These are phyloP conservation scores for Colletotrichum plurivorum DNA, from an alignment of 2,329 filamentous ascomycete species.

Conservation along the genomic window DNA sequence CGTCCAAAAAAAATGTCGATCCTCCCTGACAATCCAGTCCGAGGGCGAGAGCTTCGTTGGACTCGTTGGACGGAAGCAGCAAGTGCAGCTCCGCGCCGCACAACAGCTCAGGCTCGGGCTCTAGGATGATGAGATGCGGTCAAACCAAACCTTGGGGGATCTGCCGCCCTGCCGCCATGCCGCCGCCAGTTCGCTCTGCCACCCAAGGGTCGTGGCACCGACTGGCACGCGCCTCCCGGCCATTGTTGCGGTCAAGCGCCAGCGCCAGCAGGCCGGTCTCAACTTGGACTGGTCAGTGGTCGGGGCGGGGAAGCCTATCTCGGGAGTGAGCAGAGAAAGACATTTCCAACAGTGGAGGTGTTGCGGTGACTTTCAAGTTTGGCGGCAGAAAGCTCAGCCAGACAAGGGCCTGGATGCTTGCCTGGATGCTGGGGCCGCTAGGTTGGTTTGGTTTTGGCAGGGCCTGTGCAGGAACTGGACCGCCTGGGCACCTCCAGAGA, in stretches of 20 bases:
- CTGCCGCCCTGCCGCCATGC: conserved; percentile 28
- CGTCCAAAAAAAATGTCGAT: conserved; percentile 31
- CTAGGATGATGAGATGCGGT: conserved; percentile 25
- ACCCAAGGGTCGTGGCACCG: conserved; percentile 22
- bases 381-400: neutral
- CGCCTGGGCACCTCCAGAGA: neutral
- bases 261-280: conserved; percentile 29
- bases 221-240: conserved; percentile 39
- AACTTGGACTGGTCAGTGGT: conserved; percentile 41
- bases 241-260: conserved; percentile 40
- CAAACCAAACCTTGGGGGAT: conserved; percentile 25
- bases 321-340: neutral
- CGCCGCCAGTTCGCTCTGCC: neutral
- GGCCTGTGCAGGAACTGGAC: conserved; percentile 35
- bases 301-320: conserved; percentile 29
- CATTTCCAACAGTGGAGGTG: too few species aligned
- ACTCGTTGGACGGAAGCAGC: neutral
- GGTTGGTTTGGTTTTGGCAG: neutral
- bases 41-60: conserved; percentile 31
- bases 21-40: conserved; percentile 39
- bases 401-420: neutral
- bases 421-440: neutral
- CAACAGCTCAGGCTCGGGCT: neutral
- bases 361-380: conserved; percentile 22
- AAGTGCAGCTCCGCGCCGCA: neutral